Evolutionary conservation across 2,329 filamentous ascomycete species (phyloP).

Genomic region (Metarhizium brunneum): DNA sequence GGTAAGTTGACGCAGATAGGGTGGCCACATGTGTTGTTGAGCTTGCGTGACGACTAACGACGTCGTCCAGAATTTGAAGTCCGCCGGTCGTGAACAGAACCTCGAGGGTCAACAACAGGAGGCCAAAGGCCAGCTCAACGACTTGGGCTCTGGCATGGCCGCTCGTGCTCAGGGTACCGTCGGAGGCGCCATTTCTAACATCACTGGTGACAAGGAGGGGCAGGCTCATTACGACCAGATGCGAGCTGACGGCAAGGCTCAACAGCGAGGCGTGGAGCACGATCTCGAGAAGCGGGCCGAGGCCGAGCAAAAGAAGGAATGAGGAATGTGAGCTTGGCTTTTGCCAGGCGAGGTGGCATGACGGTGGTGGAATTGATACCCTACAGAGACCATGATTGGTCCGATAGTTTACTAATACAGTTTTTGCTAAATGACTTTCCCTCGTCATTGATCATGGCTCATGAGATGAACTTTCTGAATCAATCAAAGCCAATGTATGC

Average conservation of each 20-base stretch:
- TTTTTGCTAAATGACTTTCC: not conserved
- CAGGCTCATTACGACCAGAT: conserved; percentile 56
- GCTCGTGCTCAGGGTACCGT: conserved; percentile 63
- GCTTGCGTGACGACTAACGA: conserved; percentile 4
- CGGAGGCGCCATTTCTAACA: conserved; percentile 59
- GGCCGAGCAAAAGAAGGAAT: conserved; percentile 18
- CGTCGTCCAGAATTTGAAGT: conserved; percentile 50
- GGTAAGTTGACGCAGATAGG: conserved; percentile 25
- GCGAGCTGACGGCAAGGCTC: conserved; percentile 77
- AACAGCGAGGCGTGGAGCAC: conserved; percentile 72
- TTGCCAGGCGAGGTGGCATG: not conserved
- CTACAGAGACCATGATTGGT: conserved; percentile 3
- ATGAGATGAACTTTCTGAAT: not conserved
- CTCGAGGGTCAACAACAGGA: conserved; percentile 71
- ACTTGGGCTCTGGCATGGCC: conserved; percentile 56
- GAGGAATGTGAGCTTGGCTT: not conserved
- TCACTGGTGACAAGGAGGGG: conserved; percentile 61
- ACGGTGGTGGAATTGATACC: conserved; percentile 6
- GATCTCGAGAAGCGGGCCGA: conserved; percentile 68
- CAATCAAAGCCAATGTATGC: not conserved
- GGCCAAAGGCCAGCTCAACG: conserved; percentile 70
- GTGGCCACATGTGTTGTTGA: not conserved
- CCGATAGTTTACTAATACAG: not conserved
- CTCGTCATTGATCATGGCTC: not conserved
- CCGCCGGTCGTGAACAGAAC: conserved; percentile 69